Conservation (phyloP, 2,329 filamentous ascomycete genomes). For the Leptographium flavum region DNA sequence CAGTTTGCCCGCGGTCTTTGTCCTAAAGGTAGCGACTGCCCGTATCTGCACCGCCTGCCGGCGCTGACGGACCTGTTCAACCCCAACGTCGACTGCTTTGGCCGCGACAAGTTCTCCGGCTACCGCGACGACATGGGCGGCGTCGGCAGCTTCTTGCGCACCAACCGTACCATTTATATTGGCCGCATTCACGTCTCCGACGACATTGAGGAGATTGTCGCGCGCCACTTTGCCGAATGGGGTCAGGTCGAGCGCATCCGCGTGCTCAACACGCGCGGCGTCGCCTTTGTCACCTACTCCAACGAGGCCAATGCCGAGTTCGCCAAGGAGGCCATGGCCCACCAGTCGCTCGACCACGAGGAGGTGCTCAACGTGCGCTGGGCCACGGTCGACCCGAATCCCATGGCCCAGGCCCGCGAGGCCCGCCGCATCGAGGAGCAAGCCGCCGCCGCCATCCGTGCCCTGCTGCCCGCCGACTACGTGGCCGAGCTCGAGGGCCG, state of each 20-base stretch:
- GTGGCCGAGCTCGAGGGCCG: conserved; percentile 88
- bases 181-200: conserved; percentile 91
- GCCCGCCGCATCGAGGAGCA: conserved; percentile 84
- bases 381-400: conserved; percentile 94
- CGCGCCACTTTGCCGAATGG: conserved; percentile 94
- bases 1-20: conserved; percentile 52
- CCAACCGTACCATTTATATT: conserved; percentile 88
- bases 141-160: conserved; percentile 82
- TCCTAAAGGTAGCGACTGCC: conserved; percentile 81
- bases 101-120: conserved; percentile 80
- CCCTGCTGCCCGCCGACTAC: conserved; percentile 77
- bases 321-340: conserved; percentile 89
- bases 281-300: conserved; percentile 87
- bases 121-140: conserved; percentile 98
- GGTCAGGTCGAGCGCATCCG: conserved; percentile 79
- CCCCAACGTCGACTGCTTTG: conserved; percentile 90
- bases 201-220: conserved; percentile 92
- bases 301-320: conserved; percentile 87
- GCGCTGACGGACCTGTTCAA: conserved; percentile 81
- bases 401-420: conserved; percentile 84
- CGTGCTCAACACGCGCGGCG: conserved; percentile 76
- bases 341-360: conserved; percentile 79
- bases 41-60: conserved; percentile 83
- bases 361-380: conserved; percentile 93
- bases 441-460: conserved; percentile 81